phyloP scores from a whole-genome alignment of 129 eudicot species.

The Silybum marianum region DNA sequence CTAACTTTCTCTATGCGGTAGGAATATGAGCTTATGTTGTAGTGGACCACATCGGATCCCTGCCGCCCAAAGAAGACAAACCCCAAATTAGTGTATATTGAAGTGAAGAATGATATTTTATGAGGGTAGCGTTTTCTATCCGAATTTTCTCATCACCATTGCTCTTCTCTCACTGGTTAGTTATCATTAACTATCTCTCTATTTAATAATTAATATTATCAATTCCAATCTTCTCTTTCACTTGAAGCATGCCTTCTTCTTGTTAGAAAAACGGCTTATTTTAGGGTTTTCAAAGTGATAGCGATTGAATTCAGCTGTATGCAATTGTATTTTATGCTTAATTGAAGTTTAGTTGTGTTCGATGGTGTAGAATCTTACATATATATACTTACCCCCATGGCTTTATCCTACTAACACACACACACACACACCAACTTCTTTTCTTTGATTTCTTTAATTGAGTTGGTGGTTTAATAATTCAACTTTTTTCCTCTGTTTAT shows the following conservation, averaged over 20 bases:
- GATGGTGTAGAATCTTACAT: background rate
- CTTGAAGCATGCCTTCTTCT: too few relatives aligned
- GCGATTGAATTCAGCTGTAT: background rate
- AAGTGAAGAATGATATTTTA: background rate
- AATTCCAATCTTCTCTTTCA: background rate
- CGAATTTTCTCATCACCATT: constrained; percentile 12
- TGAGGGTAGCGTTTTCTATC: constrained; percentile 8
- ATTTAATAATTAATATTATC: background rate
- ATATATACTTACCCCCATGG: too few relatives aligned
- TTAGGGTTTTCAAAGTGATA: constrained; percentile 14
- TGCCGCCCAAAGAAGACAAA: constrained; percentile 18
- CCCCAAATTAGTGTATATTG: constrained; percentile 4
- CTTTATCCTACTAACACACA: background rate
- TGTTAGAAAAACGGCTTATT: constrained; percentile 4
- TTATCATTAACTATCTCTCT: background rate
- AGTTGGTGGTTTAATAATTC: background rate
- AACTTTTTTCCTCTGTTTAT: background rate
- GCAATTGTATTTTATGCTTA: background rate
- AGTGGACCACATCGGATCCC: constrained; percentile 30
- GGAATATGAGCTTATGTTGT: background rate
- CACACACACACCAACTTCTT: constrained; percentile 1
- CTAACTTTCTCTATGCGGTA: too few relatives aligned
- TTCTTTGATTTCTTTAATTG: background rate
- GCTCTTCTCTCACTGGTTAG: constrained; percentile 19
- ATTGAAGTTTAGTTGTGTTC: constrained; percentile 1